Base-by-base conservation (phyloP, 2,329 filamentous ascomycete species). In the Colletotrichum cordylinicola region DNA sequence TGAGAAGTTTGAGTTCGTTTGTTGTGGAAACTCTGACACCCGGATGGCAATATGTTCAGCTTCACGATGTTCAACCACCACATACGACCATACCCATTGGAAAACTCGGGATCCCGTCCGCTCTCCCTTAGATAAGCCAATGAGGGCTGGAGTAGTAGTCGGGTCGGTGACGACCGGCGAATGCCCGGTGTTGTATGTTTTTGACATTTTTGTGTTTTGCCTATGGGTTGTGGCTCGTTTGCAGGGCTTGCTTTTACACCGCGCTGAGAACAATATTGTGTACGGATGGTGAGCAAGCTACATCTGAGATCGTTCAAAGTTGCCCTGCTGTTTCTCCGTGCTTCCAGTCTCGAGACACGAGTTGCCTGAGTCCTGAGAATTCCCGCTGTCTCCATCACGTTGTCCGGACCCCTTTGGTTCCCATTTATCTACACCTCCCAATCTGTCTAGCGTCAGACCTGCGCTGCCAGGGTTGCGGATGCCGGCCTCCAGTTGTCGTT, bases 401-500 rank as follows among this genome's bases (percentile, higher is more conserved):
- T n/a, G n/a, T 13, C 43, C 43, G 10, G 43, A 52, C 21, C 21
- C 62, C 67, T 70, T 71, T 9, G 60, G 68, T 61, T 66, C 39
- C 68, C 60, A 71, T 56, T 71, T 71, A 8, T 79, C 76, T 4
- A 82, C 77, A 76, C 87, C 85, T 8, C 85, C 86, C 29, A 85
- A 79, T 8, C 82, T 81, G 78, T 89, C 87, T 2, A 79, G 83
- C 3, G 87, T 88, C 55, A 88, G 78, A 2, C 88, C 89, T 4
- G 86, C 85, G 27, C 84, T 84, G 0, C 88, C 89, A 0, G 90
- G 87, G n/a, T 86, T 84, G 58, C 80, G 84, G 81, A 89, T 86
- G 0, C 90, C 90, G 7, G 88, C 87, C 76, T 90, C 89, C 8
- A 91, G 77, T 78, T 93, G 91, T 58, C 87, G 84, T 79, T 91